Evolutionary conservation across 768 basidiomycete species (phyloP), one percentile per base, ranked within the genome.

Genomic region (Boletus insuetus): DNA sequence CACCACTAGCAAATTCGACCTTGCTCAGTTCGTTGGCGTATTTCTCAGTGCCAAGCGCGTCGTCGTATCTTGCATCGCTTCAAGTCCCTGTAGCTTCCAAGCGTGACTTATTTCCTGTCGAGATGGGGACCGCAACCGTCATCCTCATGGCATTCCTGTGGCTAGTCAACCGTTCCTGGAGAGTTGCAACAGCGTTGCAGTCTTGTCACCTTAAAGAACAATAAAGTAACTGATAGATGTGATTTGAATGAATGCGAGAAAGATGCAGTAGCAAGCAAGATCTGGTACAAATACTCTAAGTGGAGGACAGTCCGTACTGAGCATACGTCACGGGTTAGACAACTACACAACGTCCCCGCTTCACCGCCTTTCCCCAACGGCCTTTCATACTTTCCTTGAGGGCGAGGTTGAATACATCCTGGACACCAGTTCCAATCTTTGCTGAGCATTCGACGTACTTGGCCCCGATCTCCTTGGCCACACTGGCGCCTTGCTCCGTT

Each of bases 401-500:
- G 7, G 97, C 97, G 14, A 88, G 80, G 39, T 85, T 79, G 71
- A 99, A 98, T 37, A 98, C 95, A 44, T 95, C 93, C 59, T 91
- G 86, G 42, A 98, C 92, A 46, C 93, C 93, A 16, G 74, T 76
- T 6, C 94, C 92, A n/a, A 84, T 86, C 77, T 96, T 98, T 44
- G 95, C 91, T 34, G 88, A 91, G 73, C 97, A 98, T 71, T 99
- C 96, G 58, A 87, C 79, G 69, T 98, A 99, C 69, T 84, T 82
- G 17, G 94, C 94, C 24, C 94, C 94, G 49, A 99, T 98, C 65
- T 95, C 91, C 65, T 85, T 84, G 24, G 96, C 96, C 24, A 96
- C 88, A n/a, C 75, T 76, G 4, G 77, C 80, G 2, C 96, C 97
- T 65, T 94, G 92, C 59, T 89, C 87, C 4, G 88, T 69, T 1